These are phyloP conservation scores for Tricholoma matsutake DNA, from an alignment of 768 basidiomycete species.

Conservation along the genomic window DNA sequence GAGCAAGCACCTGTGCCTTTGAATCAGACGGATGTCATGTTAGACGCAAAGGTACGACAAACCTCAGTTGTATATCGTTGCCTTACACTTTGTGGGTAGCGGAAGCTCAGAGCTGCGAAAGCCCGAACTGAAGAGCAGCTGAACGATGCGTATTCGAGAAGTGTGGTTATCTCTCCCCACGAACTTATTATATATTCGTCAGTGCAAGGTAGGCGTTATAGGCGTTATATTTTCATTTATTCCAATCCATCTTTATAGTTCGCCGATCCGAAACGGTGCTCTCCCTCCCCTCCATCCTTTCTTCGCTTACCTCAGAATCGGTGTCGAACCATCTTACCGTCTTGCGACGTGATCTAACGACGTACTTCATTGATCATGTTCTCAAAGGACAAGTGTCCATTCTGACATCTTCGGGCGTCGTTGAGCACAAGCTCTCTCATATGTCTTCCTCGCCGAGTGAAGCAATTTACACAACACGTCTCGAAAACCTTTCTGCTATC, in stretches of 20 bases:
- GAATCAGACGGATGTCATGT: slow-evolving; percentile 45
- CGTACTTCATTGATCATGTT: slow-evolving; percentile 56
- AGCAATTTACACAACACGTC: slow-evolving; percentile 36
- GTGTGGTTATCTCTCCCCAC: slow-evolving; percentile 49
- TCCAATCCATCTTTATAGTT: slow-evolving; percentile 37
- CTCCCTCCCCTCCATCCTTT: slow-evolving; percentile 51
- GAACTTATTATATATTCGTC: slow-evolving; percentile 48
- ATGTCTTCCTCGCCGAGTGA: slow-evolving; percentile 42
- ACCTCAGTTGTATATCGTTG: background rate
- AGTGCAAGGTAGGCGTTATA: slow-evolving; percentile 38
- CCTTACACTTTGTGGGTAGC: slow-evolving; percentile 36
- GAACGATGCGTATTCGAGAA: slow-evolving; percentile 60
- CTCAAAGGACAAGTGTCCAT: slow-evolving; percentile 52
- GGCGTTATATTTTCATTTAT: background rate
- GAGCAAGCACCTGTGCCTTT: slow-evolving; percentile 49
- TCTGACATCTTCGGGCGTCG: slow-evolving; percentile 30
- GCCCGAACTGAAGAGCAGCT: slow-evolving; percentile 71
- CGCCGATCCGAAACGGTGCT: slow-evolving; percentile 51
- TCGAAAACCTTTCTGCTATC: slow-evolving; percentile 54
- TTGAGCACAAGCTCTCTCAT: slow-evolving; percentile 47
- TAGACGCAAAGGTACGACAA: slow-evolving; percentile 56
- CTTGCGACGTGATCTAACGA: slow-evolving; percentile 61
- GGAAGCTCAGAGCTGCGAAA: slow-evolving; percentile 48
- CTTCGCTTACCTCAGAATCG: slow-evolving; percentile 54
- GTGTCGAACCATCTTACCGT: slow-evolving; percentile 54